phyloP scores from a whole-genome alignment of 768 basidiomycete species.

The Tulasnella sp. region DNA sequence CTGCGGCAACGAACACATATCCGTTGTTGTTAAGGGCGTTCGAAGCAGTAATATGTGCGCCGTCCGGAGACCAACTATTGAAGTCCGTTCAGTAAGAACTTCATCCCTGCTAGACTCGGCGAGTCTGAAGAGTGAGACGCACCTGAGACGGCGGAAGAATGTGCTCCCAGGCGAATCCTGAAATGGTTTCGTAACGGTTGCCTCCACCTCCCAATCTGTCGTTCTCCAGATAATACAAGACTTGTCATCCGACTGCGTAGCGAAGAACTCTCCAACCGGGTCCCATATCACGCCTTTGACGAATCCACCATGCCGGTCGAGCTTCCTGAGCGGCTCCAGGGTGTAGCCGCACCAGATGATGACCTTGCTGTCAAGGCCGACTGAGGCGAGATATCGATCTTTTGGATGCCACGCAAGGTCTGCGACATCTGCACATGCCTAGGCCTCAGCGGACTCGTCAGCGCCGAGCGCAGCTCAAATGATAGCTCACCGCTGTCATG shows the following conservation, averaged over 20 bases:
- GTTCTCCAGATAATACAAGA: conserved; percentile 97
- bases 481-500: conserved; percentile 75
- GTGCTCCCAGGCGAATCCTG: conserved; percentile 89
- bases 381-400: conserved; percentile 85
- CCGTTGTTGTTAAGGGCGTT: conserved; percentile 95
- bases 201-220: conserved; percentile 78
- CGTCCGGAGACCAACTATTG: conserved; percentile 92
- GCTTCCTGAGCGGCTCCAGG: conserved; percentile 70
- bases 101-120: not conserved
- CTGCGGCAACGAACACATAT: conserved; percentile 94
- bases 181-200: conserved; percentile 81
- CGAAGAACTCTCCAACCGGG: conserved; percentile 93
- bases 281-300: conserved; percentile 99
- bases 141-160: conserved; percentile 87
- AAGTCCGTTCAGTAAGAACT: not conserved
- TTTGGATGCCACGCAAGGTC: conserved; percentile 93
- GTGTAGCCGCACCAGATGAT: conserved; percentile 91
- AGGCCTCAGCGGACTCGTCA: no score
- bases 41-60: conserved; percentile 95
- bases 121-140: conserved; percentile 12
- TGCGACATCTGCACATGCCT: conserved; percentile 58
- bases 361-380: conserved; percentile 83
- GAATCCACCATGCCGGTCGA: conserved; percentile 87
- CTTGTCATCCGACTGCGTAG: conserved; percentile 95
- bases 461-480: not conserved